Evolutionary conservation across 2,329 filamentous ascomycete genomes (phyloP).

Genomic region (Diplodia sapinea): DNA sequence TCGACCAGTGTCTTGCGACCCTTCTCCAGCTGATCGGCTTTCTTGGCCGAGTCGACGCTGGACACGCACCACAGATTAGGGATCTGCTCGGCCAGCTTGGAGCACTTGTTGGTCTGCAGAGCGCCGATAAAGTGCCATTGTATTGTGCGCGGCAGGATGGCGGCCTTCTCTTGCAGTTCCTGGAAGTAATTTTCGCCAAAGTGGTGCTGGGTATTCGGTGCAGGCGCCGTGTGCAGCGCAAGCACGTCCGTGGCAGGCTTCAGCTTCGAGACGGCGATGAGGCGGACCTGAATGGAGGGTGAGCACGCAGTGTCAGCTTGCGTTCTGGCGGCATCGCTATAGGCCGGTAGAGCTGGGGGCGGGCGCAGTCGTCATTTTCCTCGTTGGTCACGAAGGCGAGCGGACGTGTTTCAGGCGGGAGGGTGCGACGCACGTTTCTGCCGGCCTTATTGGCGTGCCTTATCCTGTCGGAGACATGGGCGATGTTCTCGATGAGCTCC

Average conservation of each 20-base stretch:
- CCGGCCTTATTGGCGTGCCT: constrained; percentile 45
- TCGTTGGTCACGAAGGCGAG: neutral
- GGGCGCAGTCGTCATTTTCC: neutral
- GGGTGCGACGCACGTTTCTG: constrained; percentile 38
- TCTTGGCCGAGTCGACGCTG: constrained; percentile 86
- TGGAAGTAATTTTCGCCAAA: constrained; percentile 93
- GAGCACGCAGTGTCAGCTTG: constrained; percentile 4
- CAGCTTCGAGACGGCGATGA: constrained; percentile 95
- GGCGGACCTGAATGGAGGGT: constrained; percentile 65
- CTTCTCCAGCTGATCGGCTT: constrained; percentile 80
- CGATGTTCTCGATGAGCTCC: constrained; percentile 53
- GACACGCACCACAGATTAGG: constrained; percentile 91
- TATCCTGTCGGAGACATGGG: constrained; percentile 50
- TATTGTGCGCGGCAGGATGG: constrained; percentile 75
- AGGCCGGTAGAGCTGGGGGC: no score
- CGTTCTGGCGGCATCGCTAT: neutral
- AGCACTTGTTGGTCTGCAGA: constrained; percentile 92
- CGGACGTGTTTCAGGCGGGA: neutral
- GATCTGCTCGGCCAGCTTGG: constrained; percentile 78
- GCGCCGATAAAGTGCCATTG: constrained; percentile 97
- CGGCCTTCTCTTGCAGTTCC: constrained; percentile 85
- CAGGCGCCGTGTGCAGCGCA: constrained; percentile 70
- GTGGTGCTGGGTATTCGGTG: constrained; percentile 65
- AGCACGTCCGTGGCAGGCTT: constrained; percentile 93
- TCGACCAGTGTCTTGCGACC: constrained; percentile 67